These are phyloP conservation scores for Pythium folliculosum DNA, from an alignment of 352 stramenopile species.

Conservation along the genomic window DNA sequence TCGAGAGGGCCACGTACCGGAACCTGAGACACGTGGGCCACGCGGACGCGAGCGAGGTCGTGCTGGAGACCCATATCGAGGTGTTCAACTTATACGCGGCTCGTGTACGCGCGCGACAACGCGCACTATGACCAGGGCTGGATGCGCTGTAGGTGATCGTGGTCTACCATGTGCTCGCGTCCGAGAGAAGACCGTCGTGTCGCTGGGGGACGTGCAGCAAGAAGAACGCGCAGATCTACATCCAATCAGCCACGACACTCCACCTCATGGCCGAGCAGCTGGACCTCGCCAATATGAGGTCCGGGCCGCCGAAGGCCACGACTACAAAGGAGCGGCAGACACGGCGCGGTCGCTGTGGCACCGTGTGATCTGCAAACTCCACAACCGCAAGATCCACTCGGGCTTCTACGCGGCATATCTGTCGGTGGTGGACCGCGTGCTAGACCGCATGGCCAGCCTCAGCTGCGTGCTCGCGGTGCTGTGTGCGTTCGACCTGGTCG, in stretches of 20 bases:
- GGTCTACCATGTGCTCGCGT: slow-evolving; percentile 37
- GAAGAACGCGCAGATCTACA: slow-evolving; percentile 43
- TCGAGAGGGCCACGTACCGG: slow-evolving; percentile 34
- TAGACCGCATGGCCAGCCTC: slow-evolving; percentile 29
- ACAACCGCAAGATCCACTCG: slow-evolving; percentile 41
- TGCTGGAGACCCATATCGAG: slow-evolving; percentile 42
- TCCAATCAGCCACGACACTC: slow-evolving; percentile 36
- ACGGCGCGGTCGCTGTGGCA: slow-evolving; percentile 28
- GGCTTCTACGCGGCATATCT: slow-evolving; percentile 46
- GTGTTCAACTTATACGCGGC: slow-evolving; percentile 50
- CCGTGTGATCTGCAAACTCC: slow-evolving; percentile 33
- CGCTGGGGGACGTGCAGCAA: slow-evolving; percentile 50
- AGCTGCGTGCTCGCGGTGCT: slow-evolving; percentile 43
- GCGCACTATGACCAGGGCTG: slow-evolving; percentile 34
- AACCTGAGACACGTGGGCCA: slow-evolving; percentile 31
- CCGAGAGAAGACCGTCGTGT: slow-evolving; percentile 34
- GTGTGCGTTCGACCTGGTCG: slow-evolving; percentile 42
- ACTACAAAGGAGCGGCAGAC: neutral
- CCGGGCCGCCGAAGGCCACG: neutral
- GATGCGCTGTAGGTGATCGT: slow-evolving; percentile 34
- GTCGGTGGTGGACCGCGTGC: slow-evolving; percentile 35
- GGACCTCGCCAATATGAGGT: slow-evolving; percentile 26
- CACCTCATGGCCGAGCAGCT: slow-evolving; percentile 32
- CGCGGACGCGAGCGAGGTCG: slow-evolving; percentile 38
- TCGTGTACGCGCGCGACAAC: slow-evolving; percentile 45